Percentiles rank a stretch among this genome's conserved stretches.
These are phyloP conservation scores for Exutisphaerella laricina DNA, from an alignment of 2,329 filamentous ascomycete species.

Conservation along the genomic window DNA sequence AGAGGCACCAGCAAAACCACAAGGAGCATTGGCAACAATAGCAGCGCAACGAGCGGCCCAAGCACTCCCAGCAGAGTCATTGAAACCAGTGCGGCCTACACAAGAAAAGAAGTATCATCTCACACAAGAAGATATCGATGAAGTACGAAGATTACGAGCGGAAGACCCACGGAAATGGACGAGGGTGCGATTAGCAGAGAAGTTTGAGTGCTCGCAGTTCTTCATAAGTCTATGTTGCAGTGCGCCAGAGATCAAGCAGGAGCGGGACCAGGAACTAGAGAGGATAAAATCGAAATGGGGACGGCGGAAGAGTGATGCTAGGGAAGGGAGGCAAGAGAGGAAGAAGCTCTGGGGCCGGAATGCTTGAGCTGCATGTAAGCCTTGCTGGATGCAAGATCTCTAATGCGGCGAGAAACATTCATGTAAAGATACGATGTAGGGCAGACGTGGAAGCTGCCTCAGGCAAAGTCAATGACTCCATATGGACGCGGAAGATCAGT, in stretches of 20 bases:
- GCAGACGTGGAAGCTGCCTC: too few relatives aligned
- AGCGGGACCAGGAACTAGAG: constrained; percentile 44
- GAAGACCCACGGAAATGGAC: constrained; percentile 57
- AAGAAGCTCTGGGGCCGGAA: constrained; percentile 57
- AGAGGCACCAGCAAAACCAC: constrained; percentile 16
- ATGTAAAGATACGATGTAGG: too few relatives aligned
- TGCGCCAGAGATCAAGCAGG: constrained; percentile 42
- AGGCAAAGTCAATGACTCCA: too few relatives aligned
- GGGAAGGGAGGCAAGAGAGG: constrained; percentile 56
- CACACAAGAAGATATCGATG: constrained; percentile 50
- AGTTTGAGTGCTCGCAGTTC: constrained; percentile 57
- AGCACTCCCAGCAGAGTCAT: constrained; percentile 26
- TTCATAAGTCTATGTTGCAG: constrained; percentile 57
- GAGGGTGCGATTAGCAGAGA: constrained; percentile 53
- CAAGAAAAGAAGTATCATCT: constrained; percentile 59
- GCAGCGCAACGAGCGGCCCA: constrained; percentile 20
- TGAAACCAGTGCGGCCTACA: constrained; percentile 46
- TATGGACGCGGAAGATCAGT: too few relatives aligned
- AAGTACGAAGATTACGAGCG: constrained; percentile 53
- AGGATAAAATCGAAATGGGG: constrained; percentile 58
- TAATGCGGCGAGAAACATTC: too few relatives aligned
- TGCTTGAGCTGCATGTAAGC: constrained; percentile 37
- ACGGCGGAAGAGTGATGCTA: constrained; percentile 51
- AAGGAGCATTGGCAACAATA: constrained; percentile 19
- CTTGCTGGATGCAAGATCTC: too few relatives aligned